Percentiles rank a stretch among this genome's conserved stretches.
Conservation (phyloP, 331 rosid genomes). For the Pyracantha coccinea region DNA sequence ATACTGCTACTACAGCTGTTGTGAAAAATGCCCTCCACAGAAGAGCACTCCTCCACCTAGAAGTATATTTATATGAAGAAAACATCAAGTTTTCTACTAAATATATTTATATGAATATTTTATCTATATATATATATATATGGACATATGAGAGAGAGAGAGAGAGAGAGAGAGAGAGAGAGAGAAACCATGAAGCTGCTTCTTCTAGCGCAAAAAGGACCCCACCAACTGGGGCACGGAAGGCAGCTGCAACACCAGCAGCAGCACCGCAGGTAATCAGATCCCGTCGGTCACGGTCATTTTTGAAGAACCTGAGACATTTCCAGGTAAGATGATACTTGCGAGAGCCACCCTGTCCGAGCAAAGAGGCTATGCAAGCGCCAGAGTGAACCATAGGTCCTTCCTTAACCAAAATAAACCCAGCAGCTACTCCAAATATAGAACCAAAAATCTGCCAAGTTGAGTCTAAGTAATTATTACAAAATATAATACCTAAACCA, state of each 20-base stretch:
- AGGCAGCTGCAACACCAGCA: slow-evolving; percentile 95
- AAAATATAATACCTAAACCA: too few species aligned
- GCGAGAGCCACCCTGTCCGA: slow-evolving; percentile 74
- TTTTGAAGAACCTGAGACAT: slow-evolving; percentile 76
- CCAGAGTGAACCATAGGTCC: slow-evolving; percentile 87
- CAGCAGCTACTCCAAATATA: slow-evolving; percentile 66
- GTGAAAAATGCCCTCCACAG: slow-evolving; percentile 93
- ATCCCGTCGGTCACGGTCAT: slow-evolving; percentile 87
- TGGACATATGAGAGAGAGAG: too few species aligned
- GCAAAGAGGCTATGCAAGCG: slow-evolving; percentile 65
- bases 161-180: too few species aligned
- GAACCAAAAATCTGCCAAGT: slow-evolving; percentile 68
- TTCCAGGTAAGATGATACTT: slow-evolving; percentile 56
- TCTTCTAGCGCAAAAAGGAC: slow-evolving; percentile 94
- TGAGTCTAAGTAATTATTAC: not conserved
- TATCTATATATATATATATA: too few species aligned
- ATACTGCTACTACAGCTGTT: slow-evolving; percentile 88
- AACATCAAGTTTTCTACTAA: not conserved
- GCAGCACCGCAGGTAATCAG: slow-evolving; percentile 95
- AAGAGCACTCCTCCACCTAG: slow-evolving; percentile 93
- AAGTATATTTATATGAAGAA: slow-evolving; percentile 10
- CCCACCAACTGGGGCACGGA: slow-evolving; percentile 94
- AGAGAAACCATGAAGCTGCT: slow-evolving; percentile 84
- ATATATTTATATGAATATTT: not conserved
- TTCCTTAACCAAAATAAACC: slow-evolving; percentile 67